phyloP scores from a whole-genome alignment of 208 protist genomes.

The Leishmania martiniquensis region DNA sequence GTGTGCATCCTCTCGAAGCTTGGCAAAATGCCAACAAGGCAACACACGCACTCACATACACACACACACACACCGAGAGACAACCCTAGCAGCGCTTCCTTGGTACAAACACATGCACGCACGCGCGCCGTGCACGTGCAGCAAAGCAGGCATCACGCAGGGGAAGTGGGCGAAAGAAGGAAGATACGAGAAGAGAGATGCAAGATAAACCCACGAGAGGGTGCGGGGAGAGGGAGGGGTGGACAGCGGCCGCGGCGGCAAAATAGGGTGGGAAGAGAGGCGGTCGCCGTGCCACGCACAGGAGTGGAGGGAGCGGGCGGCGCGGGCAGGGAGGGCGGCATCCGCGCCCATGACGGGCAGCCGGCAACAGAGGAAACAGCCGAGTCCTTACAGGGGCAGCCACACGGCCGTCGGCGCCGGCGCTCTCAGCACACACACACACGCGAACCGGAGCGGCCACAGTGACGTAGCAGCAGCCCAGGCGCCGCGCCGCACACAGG shows the following conservation, averaged over 20 bases:
- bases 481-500: not conserved
- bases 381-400: not conserved
- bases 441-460: not conserved
- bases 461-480: not conserved
- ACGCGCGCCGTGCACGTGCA: not conserved
- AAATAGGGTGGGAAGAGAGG: not conserved
- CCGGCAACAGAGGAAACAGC: not conserved
- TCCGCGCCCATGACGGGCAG: not conserved
- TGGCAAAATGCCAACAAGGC: not conserved
- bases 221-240: not conserved
- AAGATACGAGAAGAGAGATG: not conserved
- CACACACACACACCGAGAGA: not conserved
- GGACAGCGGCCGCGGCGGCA: not conserved
- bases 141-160: not conserved
- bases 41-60: no score
- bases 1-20: not conserved
- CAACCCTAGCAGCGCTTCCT: not conserved
- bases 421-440: not conserved
- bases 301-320: not conserved
- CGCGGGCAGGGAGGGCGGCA: not conserved
- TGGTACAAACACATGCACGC: no score
- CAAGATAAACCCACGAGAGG: not conserved
- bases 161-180: not conserved
- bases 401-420: not conserved
- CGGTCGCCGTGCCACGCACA: not conserved